Conservation (phyloP, 148 eudicot species). For the Fagopyrum esculentum region DNA sequence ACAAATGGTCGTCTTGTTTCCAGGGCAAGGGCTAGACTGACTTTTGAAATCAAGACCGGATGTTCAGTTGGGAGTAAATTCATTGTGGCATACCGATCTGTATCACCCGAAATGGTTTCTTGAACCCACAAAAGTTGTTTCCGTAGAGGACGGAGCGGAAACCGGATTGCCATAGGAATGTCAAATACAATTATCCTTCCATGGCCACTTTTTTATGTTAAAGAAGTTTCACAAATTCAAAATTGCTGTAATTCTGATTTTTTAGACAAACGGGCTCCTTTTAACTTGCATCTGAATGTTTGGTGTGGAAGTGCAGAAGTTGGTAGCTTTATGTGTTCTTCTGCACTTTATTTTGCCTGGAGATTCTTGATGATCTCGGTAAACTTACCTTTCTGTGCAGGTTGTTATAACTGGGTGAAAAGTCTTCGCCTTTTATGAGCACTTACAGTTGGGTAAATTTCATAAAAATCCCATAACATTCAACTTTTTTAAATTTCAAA, state of each 20-base stretch:
- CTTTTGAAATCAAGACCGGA: neutral
- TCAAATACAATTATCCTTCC: constrained; percentile 9
- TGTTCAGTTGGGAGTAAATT: constrained; percentile 4
- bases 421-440: neutral
- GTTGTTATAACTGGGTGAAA: neutral
- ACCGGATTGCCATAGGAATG: neutral
- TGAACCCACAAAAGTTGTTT: neutral
- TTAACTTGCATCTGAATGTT: neutral
- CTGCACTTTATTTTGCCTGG: neutral
- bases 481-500: no score
- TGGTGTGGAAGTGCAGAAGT: constrained; percentile 7
- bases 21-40: constrained; percentile 8
- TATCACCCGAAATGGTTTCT: constrained; percentile 8
- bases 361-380: neutral
- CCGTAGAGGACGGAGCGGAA: constrained; percentile 6
- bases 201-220: constrained; percentile 3
- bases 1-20: neutral
- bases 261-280: neutral
- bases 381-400: no score
- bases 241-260: neutral
- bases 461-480: no score
- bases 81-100: neutral
- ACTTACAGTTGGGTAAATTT: no score
- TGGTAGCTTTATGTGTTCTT: neutral
- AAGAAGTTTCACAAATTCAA: constrained; percentile 3